These are phyloP conservation scores for Suillus lakei DNA, from an alignment of 768 basidiomycete species.

Conservation along the genomic window DNA sequence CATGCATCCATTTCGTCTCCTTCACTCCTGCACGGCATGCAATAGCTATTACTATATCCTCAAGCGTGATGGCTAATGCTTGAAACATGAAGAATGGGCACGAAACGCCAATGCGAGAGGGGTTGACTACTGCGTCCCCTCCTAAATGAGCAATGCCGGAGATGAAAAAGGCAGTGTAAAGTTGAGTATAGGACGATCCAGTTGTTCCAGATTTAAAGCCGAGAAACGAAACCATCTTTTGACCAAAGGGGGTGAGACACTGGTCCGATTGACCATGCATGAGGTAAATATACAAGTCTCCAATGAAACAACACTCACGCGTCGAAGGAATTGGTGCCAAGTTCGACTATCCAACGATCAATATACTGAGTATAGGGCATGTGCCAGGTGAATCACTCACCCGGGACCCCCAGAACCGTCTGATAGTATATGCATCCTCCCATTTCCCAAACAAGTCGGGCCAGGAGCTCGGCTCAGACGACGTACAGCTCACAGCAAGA, in stretches of 20 bases:
- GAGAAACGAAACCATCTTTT: conserved; percentile 27
- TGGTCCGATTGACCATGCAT: conserved; percentile 12
- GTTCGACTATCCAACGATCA: conserved; percentile 24
- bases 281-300: not conserved
- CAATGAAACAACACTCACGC: conserved; percentile 28
- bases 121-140: conserved; percentile 34
- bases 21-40: conserved; percentile 18
- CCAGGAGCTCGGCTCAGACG: conserved; percentile 43
- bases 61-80: conserved; percentile 40
- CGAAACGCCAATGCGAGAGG: conserved; percentile 3
- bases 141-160: conserved; percentile 40
- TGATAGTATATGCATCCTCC: conserved; percentile 42
- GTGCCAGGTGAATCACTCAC: conserved; percentile 28
- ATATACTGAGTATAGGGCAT: not conserved
- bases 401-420: conserved; percentile 48
- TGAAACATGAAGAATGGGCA: conserved; percentile 34
- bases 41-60: conserved; percentile 33
- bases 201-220: conserved; percentile 31
- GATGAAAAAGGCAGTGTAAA: conserved; percentile 40
- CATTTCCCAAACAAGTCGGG: conserved; percentile 40
- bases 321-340: conserved; percentile 46
- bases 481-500: conserved; percentile 15
- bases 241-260: conserved; percentile 33
- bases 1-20: conserved; percentile 12
- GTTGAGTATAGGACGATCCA: conserved; percentile 36